These are phyloP conservation scores for Arthrobotrys pseudoclavata DNA, from an alignment of 2,329 filamentous ascomycete genomes.

Conservation along the genomic window DNA sequence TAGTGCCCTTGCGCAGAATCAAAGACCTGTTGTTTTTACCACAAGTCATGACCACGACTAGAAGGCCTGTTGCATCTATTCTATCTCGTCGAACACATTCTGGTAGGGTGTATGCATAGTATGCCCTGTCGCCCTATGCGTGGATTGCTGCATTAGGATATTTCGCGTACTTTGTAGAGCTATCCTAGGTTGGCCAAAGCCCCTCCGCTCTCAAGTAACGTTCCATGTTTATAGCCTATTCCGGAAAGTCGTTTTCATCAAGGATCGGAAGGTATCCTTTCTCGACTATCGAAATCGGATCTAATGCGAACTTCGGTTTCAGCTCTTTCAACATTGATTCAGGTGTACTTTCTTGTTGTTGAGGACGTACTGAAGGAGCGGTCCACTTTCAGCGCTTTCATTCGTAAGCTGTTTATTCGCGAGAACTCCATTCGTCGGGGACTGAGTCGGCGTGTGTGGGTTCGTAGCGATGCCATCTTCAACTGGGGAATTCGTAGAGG, in stretches of 20 bases:
- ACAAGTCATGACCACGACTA: slow-evolving; percentile 5
- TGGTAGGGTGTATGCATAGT: not conserved
- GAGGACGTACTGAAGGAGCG: not conserved
- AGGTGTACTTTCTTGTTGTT: not conserved
- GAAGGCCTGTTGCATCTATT: not conserved
- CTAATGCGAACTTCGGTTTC: not conserved
- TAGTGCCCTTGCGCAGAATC: not conserved
- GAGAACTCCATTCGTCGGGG: not conserved
- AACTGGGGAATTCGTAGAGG: not conserved
- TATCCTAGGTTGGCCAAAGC: not conserved
- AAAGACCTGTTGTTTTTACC: not conserved
- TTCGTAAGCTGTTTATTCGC: not conserved
- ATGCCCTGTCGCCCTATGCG: too few relatives aligned
- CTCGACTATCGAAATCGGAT: not conserved
- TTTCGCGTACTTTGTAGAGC: not conserved
- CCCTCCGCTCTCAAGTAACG: not conserved
- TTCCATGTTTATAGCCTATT: not conserved
- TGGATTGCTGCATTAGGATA: not conserved
- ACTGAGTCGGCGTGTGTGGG: not conserved
- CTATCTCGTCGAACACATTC: slow-evolving; percentile 11
- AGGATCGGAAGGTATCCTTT: not conserved
- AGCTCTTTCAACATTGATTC: not conserved
- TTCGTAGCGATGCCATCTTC: not conserved
- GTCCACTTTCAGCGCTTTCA: not conserved
- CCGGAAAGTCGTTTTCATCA: not conserved